Evolutionary conservation across 805 yeast genomes (phyloP).

Genomic region (Saturnispora sekii): DNA sequence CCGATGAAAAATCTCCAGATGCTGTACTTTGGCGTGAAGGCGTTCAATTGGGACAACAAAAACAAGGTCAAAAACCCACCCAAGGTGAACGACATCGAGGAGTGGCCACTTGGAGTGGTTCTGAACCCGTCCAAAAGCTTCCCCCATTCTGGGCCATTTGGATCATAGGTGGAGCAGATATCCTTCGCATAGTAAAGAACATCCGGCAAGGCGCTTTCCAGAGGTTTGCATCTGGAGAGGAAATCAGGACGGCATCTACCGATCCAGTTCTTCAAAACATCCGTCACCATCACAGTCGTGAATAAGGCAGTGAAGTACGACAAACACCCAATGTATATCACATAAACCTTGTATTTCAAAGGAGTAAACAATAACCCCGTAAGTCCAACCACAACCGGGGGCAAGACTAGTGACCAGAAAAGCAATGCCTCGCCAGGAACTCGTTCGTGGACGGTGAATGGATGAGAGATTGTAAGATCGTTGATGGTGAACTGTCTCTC

Average conservation of each 20-base stretch:
- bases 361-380: conserved; percentile 28
- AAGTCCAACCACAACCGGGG: conserved; percentile 27
- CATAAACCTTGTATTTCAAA: conserved; percentile 44
- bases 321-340: conserved; percentile 52
- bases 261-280: conserved; percentile 68
- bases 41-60: conserved; percentile 54
- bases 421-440: conserved; percentile 51
- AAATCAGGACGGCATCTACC: conserved; percentile 93
- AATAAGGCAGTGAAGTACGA: conserved; percentile 57
- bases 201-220: conserved; percentile 43
- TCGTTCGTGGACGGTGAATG: conserved; percentile 65
- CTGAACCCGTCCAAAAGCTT: conserved; percentile 61
- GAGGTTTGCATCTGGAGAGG: conserved; percentile 73
- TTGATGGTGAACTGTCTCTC: conserved; percentile 68
- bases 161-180: conserved; percentile 49
- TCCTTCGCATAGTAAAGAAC: conserved; percentile 51
- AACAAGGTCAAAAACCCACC: conserved; percentile 54
- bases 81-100: conserved; percentile 61
- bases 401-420: conserved; percentile 43
- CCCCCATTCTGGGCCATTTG: conserved; percentile 9
- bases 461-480: conserved; percentile 73
- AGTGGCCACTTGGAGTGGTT: conserved; percentile 79
- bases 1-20: conserved; percentile 54
- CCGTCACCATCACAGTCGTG: conserved; percentile 55
- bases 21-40: conserved; percentile 34